phyloP scores from a whole-genome alignment of 139 green algal genomes.

The Ostreobium quekettii region DNA sequence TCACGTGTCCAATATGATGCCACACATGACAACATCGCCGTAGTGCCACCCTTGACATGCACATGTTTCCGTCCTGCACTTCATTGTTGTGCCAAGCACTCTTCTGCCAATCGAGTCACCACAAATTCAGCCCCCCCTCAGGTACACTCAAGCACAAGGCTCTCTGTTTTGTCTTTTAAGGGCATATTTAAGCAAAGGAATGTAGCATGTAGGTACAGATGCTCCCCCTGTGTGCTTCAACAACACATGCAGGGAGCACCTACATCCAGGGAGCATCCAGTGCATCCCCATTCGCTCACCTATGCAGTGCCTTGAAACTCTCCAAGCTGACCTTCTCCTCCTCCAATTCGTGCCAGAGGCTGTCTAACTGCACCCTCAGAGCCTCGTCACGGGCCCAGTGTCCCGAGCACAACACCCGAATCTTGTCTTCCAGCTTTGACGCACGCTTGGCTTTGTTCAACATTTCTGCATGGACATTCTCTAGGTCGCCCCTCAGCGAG shows the following conservation, averaged over 20 bases:
- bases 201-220: constrained; percentile 31
- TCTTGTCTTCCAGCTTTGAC: constrained; percentile 68
- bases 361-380: constrained; percentile 4
- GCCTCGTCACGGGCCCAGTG: constrained; percentile 21
- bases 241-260: constrained; percentile 1
- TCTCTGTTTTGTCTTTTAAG: neutral
- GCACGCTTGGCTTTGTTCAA: constrained; percentile 55
- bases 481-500: constrained; percentile 45
- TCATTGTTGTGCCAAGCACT: too few species aligned
- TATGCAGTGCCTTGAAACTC: constrained; percentile 2
- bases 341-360: neutral
- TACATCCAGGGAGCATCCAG: neutral
- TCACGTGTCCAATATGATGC: too few species aligned
- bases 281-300: neutral
- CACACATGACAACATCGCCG: too few species aligned
- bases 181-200: neutral
- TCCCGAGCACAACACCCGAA: constrained; percentile 29
- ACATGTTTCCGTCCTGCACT: too few species aligned
- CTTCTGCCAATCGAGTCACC: too few species aligned
- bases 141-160: neutral
- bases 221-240: constrained; percentile 27
- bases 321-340: neutral
- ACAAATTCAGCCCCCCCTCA: neutral
- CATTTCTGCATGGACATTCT: constrained; percentile 58
- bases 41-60: too few species aligned